Base-by-base conservation (phyloP, 108 stramenopile species). In the Pelagomonas calceolata region DNA sequence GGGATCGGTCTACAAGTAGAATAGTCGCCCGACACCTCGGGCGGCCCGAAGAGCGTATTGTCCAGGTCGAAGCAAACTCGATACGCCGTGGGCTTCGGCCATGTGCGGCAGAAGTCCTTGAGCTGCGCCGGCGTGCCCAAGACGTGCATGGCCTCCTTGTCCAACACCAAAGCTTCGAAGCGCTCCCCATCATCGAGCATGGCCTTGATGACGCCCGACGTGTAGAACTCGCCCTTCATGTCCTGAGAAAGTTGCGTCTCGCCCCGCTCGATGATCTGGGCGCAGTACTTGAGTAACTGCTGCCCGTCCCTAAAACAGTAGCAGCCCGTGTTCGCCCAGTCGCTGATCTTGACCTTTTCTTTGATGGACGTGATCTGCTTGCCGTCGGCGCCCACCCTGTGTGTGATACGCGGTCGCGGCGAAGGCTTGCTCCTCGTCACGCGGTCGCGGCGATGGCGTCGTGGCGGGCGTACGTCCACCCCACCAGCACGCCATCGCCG, bases 291-390 rank as follows among this genome's bases (percentile, higher is more conserved):
- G 7, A 60, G 51, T 26, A 60, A 12, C 51, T 1, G 21, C 51
- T 60, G 21, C 21, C 51, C 51, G 51, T 60, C 51, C 7, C 26
- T 4, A 26, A 60, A 60, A 26, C 51, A 60, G 51, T 60, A 60
- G 51, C 51, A 60, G 21, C 51, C 51, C 51, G 51, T 60, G 51
- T 60, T 60, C 51, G 51, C 51, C 51, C 51, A 60, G 51, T 60
- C 51, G 51, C 21, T 26, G 51, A 60, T 60, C 51, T 60, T 60
- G 7, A 60, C 51, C 51, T 60, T 60, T 12, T 60, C 51, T 3
- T 26, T 26, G 26, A 60, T 60, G 21, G 3, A 1, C 51, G 51
- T 60, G 51, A 60, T 60, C 51, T 60, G 3, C 51, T 60, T 16
- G 51, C 21, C 14, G 21, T 26, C 51, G 21, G 14, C 51, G 51